Percentiles rank a stretch among this genome's conserved stretches.
These are phyloP conservation scores for Gossypium mustelinum DNA, from an alignment of 345 rosid species.

Conservation along the genomic window DNA sequence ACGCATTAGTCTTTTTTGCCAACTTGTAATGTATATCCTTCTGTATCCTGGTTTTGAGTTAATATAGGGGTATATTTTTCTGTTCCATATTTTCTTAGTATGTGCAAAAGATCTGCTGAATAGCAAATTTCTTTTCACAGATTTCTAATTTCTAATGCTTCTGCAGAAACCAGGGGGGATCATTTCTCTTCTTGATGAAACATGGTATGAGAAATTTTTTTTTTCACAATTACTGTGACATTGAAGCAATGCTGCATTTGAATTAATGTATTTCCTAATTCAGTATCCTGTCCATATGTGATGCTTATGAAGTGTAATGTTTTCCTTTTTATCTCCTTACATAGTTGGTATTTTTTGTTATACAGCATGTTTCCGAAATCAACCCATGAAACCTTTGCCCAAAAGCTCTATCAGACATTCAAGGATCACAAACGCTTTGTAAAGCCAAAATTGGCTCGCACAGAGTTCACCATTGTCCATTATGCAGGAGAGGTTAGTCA, in stretches of 20 bases:
- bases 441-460: slow-evolving; percentile 74
- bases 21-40: slow-evolving; percentile 3
- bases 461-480: slow-evolving; percentile 75
- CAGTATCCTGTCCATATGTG: background rate
- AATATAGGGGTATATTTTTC: background rate
- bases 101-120: slow-evolving; percentile 4
- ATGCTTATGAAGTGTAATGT: background rate
- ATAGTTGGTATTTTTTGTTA: slow-evolving; percentile 13
- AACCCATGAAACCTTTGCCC: slow-evolving; percentile 79
- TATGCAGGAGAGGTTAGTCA: slow-evolving; percentile 86
- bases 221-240: slow-evolving; percentile 7
- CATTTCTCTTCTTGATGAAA: slow-evolving; percentile 85
- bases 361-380: slow-evolving; percentile 92
- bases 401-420: slow-evolving; percentile 83
- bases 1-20: background rate
- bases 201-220: slow-evolving; percentile 54
- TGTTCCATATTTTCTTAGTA: slow-evolving; percentile 3
- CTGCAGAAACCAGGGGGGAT: slow-evolving; percentile 92
- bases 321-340: slow-evolving; percentile 19
- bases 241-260: background rate
- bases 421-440: slow-evolving; percentile 70
- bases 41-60: slow-evolving; percentile 3
- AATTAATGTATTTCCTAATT: background rate
- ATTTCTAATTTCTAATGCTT: slow-evolving; percentile 27
- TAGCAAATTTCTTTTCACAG: background rate